Evolutionary conservation across 169 alveolate species (phyloP), one percentile per base, ranked within the genome.

Genomic region (Toxoplasma gondii): DNA sequence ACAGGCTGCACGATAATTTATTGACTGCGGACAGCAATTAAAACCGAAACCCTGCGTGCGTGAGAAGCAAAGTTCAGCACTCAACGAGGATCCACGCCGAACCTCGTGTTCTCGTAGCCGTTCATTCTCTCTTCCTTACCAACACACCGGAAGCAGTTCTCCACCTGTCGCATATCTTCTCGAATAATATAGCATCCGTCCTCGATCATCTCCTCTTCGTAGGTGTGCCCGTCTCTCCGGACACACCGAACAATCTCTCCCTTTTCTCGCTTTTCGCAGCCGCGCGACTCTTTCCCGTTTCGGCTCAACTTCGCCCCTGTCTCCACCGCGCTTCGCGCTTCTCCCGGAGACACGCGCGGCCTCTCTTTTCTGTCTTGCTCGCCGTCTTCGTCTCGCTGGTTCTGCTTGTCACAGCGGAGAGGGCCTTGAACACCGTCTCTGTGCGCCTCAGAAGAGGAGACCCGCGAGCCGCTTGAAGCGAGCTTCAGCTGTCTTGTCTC

Each of bases 101-200:
- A 49, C 58, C 0, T 49, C 12, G 58, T 49, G 58, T 17, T 49
- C 58, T 49, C 22, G 12, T 1, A 39, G 41, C 41, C 41, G 41
- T 39, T 39, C 41, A 39, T 49, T 49, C 27, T 49, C 58, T 9
- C 58, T 9, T 64, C 84, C 84, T 38, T 38, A 74, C 84, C 84
- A 5, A 38, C 84, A 34, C 84, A 74, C 31, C 84, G 84, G 24
- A 74, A 74, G 84, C 45, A 38, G 41, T 74, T 38, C 45, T 74
- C 84, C 41, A 74, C 49, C 84, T 74, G 84, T 10, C 45, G 84
- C 39, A 74, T 74, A 34, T 74, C 84, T 74, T 74, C 84, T n/a
- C 84, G 84, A 74, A 74, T 29, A 64, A 64, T 64, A 29, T 17
- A 0, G n/a, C 78, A 64, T 64, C 78, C 78, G 34, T 64, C 78